Evolutionary conservation across 1,284 basidiomycete species (phyloP), one percentile per base, ranked within the genome.

Genomic region (Limonomyces culmigenus): DNA sequence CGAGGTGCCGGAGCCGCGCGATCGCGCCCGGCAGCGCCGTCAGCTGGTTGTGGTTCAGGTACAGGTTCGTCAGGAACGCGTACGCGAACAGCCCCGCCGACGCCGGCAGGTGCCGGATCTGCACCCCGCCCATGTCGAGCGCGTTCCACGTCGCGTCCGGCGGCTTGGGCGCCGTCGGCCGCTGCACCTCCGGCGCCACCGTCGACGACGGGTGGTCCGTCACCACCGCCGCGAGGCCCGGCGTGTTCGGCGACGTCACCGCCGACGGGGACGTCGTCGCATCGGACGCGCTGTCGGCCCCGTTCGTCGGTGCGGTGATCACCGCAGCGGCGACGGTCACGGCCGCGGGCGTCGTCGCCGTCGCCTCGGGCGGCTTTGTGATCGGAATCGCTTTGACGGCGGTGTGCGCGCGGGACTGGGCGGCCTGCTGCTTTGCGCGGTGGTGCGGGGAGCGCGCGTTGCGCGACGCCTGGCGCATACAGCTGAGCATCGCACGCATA

Each of bases 31-130:
- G 89, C 33, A 99, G 62, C 45, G 69, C 58, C 13, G 77, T 66
- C 39, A 99, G 70, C 23, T 75, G 66, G 51, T 99, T 99, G 65
- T 98, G 93, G 50, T 97, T 97, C 58, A 99, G 85, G 59, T 95
- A 98, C 38, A 99, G 74, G 43, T 81, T 86, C 42, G 85, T 86
- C 43, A 99, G 75, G 62, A 88, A 89, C 13, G 70, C 70, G 63
- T 96, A 97, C n/a, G 75, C 67, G 63, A 97, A 98, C 23, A 95
- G 65, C 41, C 79, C 83, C 34, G 85, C 77, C 11, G 73, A 74
- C 10, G 73, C 59, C 19, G 91, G 84, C 35, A 99, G 65, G 46
- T 84, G 89, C 67, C 93, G 93, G 52, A 98, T 74, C 43, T 77
- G 74, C 42, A 96, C 78, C 3, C 93, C 93, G 39, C 95, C 93